Percentiles rank a stretch among this genome's conserved stretches.
These are phyloP conservation scores for Phoma herbarum DNA, from an alignment of 2,329 filamentous ascomycete genomes.

Conservation along the genomic window DNA sequence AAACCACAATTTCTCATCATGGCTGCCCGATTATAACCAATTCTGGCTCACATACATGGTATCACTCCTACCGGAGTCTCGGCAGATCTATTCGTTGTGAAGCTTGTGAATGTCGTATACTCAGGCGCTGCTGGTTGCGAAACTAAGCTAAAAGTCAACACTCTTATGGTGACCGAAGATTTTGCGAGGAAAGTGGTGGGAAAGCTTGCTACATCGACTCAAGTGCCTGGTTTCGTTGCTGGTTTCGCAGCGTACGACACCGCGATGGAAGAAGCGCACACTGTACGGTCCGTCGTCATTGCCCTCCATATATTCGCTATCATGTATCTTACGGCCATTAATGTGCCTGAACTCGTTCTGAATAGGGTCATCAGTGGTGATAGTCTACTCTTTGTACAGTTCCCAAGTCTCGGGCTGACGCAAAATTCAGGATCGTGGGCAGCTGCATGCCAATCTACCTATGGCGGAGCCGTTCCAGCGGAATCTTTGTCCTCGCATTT, in stretches of 20 bases:
- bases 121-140: not conserved
- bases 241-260: not conserved
- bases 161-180: not conserved
- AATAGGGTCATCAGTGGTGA: not conserved
- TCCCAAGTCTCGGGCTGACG: not conserved
- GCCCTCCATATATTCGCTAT: not conserved
- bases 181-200: not conserved
- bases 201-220: not conserved
- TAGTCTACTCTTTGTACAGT: not conserved
- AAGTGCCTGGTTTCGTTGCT: not conserved
- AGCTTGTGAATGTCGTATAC: not conserved
- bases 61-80: not conserved
- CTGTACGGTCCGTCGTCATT: not conserved
- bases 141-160: not conserved
- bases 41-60: not conserved
- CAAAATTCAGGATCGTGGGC: not conserved
- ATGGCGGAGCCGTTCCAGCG: not conserved
- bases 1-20: not conserved
- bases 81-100: not conserved
- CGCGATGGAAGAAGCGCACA: not conserved
- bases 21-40: not conserved
- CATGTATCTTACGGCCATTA: not conserved
- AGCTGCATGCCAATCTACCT: not conserved
- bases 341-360: not conserved
- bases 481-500: not conserved